These are phyloP conservation scores for Carallia brachiata DNA, from an alignment of 345 rosid genomes.

Conservation along the genomic window DNA sequence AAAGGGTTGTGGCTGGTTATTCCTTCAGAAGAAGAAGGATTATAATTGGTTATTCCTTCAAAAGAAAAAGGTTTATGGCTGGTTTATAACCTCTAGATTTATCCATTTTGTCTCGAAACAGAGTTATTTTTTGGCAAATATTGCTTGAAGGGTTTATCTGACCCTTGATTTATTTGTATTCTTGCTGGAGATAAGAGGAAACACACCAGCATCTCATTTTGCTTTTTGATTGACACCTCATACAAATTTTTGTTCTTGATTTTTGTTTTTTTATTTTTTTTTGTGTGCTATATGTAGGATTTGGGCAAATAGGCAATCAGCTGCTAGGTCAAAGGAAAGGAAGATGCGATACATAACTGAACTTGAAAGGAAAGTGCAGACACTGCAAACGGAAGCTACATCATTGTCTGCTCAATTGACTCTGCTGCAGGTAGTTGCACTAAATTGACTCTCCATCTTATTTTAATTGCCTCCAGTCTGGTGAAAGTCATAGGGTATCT, in stretches of 20 bases:
- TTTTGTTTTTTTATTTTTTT: not conserved
- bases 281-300: slow-evolving; percentile 43
- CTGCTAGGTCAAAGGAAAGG: slow-evolving; percentile 95
- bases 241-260: not conserved
- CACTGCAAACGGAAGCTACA: slow-evolving; percentile 87
- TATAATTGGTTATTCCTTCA: no score
- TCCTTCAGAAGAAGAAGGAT: no score
- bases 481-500: slow-evolving; percentile 2
- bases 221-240: not conserved
- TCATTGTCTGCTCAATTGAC: slow-evolving; percentile 86
- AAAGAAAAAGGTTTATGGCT: not conserved
- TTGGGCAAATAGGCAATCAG: slow-evolving; percentile 98
- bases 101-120: not conserved
- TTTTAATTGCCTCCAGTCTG: not conserved
- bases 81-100: not conserved
- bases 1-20: no score
- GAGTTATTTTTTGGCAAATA: not conserved
- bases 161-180: not conserved
- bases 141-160: not conserved
- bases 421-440: slow-evolving; percentile 66
- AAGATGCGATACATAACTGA: slow-evolving; percentile 92
- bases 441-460: slow-evolving; percentile 1
- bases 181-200: not conserved
- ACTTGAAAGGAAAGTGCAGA: slow-evolving; percentile 88
- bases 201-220: not conserved